Conservation (phyloP, 805 yeast genomes). For the Wickerhamomyces bisporus region DNA sequence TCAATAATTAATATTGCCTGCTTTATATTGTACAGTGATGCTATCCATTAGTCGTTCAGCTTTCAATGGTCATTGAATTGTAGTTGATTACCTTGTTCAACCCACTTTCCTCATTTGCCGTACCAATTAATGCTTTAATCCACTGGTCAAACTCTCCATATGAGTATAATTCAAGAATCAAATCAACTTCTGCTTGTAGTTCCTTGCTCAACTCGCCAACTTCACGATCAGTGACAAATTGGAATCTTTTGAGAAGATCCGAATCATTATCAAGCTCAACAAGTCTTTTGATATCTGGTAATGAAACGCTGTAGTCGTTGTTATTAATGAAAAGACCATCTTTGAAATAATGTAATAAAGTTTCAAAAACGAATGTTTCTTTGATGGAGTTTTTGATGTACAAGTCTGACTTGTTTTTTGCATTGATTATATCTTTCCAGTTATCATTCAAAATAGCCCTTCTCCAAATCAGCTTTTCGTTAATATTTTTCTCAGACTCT, state of each 20-base stretch:
- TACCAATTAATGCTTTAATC: slow-evolving; percentile 30
- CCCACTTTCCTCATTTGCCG: slow-evolving; percentile 32
- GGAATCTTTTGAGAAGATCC: slow-evolving; percentile 17
- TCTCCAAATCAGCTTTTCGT: slow-evolving; percentile 48
- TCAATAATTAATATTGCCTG: no score
- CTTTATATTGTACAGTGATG: slow-evolving; percentile 7
- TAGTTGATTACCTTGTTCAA: slow-evolving; percentile 32
- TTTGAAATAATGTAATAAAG: slow-evolving; percentile 33
- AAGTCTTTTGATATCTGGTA: slow-evolving; percentile 26
- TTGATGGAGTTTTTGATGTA: slow-evolving; percentile 33
- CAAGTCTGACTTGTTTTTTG: slow-evolving; percentile 37
- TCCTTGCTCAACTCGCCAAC: slow-evolving; percentile 20
- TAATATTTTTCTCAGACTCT: slow-evolving; percentile 27
- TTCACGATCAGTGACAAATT: slow-evolving; percentile 20
- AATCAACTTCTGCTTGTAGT: slow-evolving; percentile 18
- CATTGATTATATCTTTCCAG: slow-evolving; percentile 38
- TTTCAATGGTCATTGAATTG: slow-evolving; percentile 29
- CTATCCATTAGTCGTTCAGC: slow-evolving; percentile 14
- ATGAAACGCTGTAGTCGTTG: slow-evolving; percentile 18
- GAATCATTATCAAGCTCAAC: slow-evolving; percentile 13
- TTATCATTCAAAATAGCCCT: slow-evolving; percentile 50
- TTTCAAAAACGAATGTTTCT: slow-evolving; percentile 40
- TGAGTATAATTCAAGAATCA: slow-evolving; percentile 10
- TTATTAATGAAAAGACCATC: slow-evolving; percentile 27
- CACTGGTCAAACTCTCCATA: slow-evolving; percentile 20